phyloP scores from a whole-genome alignment of 345 rosid species.

The Chamaenerion angustifolium region DNA sequence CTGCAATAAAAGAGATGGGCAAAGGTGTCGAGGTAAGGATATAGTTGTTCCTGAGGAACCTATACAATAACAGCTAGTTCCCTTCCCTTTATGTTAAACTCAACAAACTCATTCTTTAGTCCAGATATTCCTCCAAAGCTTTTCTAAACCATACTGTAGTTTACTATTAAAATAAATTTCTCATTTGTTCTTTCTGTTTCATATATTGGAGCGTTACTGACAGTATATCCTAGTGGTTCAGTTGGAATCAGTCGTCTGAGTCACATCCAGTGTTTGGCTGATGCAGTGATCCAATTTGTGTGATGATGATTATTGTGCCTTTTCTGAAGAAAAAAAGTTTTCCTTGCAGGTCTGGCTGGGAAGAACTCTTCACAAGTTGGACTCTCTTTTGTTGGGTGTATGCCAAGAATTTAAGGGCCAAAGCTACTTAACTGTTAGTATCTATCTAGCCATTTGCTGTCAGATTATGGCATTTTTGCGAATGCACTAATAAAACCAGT shows the following conservation, averaged over 20 bases:
- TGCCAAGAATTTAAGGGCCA: constrained; percentile 93
- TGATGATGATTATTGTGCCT: too few species aligned
- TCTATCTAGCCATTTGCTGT: constrained; percentile 8
- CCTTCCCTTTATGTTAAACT: background rate
- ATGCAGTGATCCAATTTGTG: too few species aligned
- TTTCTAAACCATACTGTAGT: too few species aligned
- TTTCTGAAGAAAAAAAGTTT: background rate
- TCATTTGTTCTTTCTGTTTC: too few species aligned
- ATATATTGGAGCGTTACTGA: too few species aligned
- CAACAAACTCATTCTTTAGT: background rate
- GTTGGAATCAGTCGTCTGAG: background rate
- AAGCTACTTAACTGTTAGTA: constrained; percentile 71
- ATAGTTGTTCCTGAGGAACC: constrained; percentile 4
- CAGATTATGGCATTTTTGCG: background rate
- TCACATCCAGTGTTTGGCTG: too few species aligned
- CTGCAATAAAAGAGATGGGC: constrained; percentile 89
- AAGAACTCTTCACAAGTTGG: constrained; percentile 90
- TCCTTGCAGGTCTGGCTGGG: constrained; percentile 83
- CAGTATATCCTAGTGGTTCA: too few species aligned
- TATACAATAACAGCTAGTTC: background rate
- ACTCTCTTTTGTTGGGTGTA: constrained; percentile 81
- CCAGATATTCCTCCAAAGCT: background rate
- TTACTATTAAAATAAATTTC: too few species aligned
- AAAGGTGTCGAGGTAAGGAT: constrained; percentile 82
- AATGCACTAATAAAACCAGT: background rate